These are phyloP conservation scores for Gymnopilus dilepis DNA, from an alignment of 768 basidiomycete genomes.

Conservation along the genomic window DNA sequence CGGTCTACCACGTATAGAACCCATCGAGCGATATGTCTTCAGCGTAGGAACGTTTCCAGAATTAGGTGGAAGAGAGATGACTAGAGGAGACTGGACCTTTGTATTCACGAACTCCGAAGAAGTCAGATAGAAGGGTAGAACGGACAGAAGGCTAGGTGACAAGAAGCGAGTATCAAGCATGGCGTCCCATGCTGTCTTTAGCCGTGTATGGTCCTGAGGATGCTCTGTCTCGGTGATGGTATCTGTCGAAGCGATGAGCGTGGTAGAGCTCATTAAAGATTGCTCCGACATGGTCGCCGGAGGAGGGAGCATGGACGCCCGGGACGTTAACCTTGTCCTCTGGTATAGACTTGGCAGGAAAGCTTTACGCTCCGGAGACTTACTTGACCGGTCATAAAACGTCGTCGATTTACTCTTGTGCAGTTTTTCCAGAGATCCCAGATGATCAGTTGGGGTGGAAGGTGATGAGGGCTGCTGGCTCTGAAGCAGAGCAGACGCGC, in stretches of 20 bases:
- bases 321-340: not conserved
- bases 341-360: not conserved
- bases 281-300: not conserved
- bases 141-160: slow-evolving; percentile 53
- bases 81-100: slow-evolving; percentile 50
- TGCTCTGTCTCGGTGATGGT: slow-evolving; percentile 31
- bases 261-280: slow-evolving; percentile 6
- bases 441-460: slow-evolving; percentile 18
- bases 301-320: not conserved
- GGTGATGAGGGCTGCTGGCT: slow-evolving; percentile 22
- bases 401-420: slow-evolving; percentile 19
- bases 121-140: slow-evolving; percentile 72
- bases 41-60: slow-evolving; percentile 29
- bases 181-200: slow-evolving; percentile 68
- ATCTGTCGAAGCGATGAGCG: slow-evolving; percentile 11
- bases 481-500: slow-evolving; percentile 32
- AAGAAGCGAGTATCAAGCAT: slow-evolving; percentile 69
- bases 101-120: slow-evolving; percentile 58
- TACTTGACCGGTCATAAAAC: slow-evolving; percentile 10
- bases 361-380: not conserved
- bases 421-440: slow-evolving; percentile 6
- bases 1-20: slow-evolving; percentile 20
- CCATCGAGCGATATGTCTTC: slow-evolving; percentile 34
- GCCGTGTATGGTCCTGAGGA: slow-evolving; percentile 65
- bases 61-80: slow-evolving; percentile 61